These are phyloP conservation scores for Mycosarcoma maydis DNA, from an alignment of 1,284 basidiomycete species.

Conservation along the genomic window DNA sequence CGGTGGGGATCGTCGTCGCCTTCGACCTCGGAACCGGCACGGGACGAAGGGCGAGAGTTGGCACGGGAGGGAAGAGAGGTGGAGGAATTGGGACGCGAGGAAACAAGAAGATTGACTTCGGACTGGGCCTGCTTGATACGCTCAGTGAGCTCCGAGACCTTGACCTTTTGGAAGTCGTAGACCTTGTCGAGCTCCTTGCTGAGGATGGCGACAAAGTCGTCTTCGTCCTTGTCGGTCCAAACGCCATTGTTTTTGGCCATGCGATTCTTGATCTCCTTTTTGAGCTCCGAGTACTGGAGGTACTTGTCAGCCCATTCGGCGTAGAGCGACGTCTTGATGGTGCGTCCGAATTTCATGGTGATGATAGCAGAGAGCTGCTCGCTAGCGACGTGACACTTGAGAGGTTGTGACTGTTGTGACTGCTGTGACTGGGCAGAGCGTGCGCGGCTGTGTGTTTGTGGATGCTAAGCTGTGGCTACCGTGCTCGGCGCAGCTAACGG, in stretches of 20 bases:
- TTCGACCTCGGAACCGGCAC: slow-evolving; percentile 38
- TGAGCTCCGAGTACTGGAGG: slow-evolving; percentile 66
- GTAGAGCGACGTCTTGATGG: slow-evolving; percentile 67
- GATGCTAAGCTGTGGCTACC: background rate
- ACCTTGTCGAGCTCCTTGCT: slow-evolving; percentile 93
- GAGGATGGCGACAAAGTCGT: slow-evolving; percentile 70
- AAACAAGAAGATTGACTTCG: slow-evolving; percentile 64
- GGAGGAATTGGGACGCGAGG: slow-evolving; percentile 52
- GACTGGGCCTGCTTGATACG: slow-evolving; percentile 65
- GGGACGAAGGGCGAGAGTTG: slow-evolving; percentile 28
- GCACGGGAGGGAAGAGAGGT: slow-evolving; percentile 50
- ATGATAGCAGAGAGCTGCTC: background rate
- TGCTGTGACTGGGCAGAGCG: too few species aligned
- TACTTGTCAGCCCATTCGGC: slow-evolving; percentile 66
- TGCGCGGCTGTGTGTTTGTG: background rate
- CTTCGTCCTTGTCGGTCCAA: slow-evolving; percentile 67
- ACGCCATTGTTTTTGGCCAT: slow-evolving; percentile 60
- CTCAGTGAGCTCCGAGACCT: slow-evolving; percentile 69
- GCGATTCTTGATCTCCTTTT: slow-evolving; percentile 66
- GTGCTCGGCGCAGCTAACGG: background rate
- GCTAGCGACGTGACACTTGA: too few species aligned
- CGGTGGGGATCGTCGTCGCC: slow-evolving; percentile 15
- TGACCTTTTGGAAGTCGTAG: slow-evolving; percentile 90
- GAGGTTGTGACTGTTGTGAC: too few species aligned
- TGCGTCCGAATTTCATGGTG: slow-evolving; percentile 66